Evolutionary conservation across 1,284 basidiomycete genomes (phyloP), one percentile per base, ranked within the genome.

Genomic region (Sanghuangporus weigelae): DNA sequence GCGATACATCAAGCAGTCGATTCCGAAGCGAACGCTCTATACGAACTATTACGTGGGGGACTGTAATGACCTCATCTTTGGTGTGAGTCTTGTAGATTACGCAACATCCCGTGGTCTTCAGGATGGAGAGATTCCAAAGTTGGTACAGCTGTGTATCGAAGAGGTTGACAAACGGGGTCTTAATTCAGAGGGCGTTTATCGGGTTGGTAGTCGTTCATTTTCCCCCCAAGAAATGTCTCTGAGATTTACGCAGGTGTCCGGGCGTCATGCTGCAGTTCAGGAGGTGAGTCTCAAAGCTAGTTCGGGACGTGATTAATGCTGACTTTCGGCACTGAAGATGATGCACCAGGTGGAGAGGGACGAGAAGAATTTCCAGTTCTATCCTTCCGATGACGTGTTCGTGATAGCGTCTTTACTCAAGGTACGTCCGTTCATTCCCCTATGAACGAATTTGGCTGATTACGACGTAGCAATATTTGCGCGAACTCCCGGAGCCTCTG

Each of bases 331-430:
- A 16, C 10, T 56, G 21, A 70, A 95, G 86, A 78, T 97, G 66
- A 89, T 94, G 70, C 92, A 93, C 69, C 89, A 88, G 69, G 88
- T 98, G 64, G 96, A 99, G 75, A 87, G 87, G 68, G 90, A 97
- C 72, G 97, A 98, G 76, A 76, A 81, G n/a, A 78, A 79, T 3
- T 98, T 98, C 74, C 76, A 83, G 61, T 96, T 99, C 72, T 84
- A 86, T 50, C 78, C 81, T 6, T 84, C 84, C 53, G 93, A 97
- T 70, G 97, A 99, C 72, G 83, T 96, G 0, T 92, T 88, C 71
- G 91, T 90, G 10, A 90, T 98, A n/a, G 85, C 93, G 4, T 94
- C 93, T 0, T 81, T 99, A 55, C 78, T 99, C 63, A 98, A 99
- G 82, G 92, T 93, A 58, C 70, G 48, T 19, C 16, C 19, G 3